Evolutionary conservation across 139 green algal species (phyloP).

Genomic region (Micractinium conductrix): DNA sequence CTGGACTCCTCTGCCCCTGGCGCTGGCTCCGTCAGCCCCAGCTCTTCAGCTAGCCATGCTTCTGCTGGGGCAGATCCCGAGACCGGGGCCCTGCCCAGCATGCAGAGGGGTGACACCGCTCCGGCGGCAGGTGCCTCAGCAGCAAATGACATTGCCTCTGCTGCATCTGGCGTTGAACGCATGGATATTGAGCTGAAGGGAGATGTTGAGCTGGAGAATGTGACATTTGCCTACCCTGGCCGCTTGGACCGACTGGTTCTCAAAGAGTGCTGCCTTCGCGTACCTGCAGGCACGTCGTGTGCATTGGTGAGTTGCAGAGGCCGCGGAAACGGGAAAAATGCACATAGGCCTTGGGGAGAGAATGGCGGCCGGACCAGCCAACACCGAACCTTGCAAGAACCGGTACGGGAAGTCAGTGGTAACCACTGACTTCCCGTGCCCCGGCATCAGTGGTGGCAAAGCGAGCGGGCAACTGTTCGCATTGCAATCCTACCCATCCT

Average conservation of each 20-base stretch:
- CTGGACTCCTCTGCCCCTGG: conserved; percentile 73
- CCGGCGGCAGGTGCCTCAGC: neutral
- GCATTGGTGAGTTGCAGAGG: conserved; percentile 74
- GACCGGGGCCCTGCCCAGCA: neutral
- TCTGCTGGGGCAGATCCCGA: neutral
- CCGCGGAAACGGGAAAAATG: neutral
- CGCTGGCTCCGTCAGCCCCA: neutral
- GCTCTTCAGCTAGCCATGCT: too few species aligned
- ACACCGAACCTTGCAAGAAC: neutral
- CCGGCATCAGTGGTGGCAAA: too few species aligned
- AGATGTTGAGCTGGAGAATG: conserved; percentile 14
- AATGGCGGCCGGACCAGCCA: neutral
- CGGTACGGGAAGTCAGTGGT: neutral
- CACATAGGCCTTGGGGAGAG: neutral
- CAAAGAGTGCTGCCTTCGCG: conserved; percentile 63
- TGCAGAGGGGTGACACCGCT: neutral
- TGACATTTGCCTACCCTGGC: conserved; percentile 26
- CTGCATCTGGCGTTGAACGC: too few species aligned
- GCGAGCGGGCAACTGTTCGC: too few species aligned
- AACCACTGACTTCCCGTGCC: too few species aligned
- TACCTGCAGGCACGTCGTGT: conserved; percentile 66
- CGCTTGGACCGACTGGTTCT: conserved; percentile 56
- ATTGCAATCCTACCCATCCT: too few species aligned
- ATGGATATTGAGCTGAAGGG: conserved; percentile 3
- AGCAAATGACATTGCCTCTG: neutral